Evolutionary conservation across 345 rosid genomes (phyloP).

Genomic region (Salix exigua): DNA sequence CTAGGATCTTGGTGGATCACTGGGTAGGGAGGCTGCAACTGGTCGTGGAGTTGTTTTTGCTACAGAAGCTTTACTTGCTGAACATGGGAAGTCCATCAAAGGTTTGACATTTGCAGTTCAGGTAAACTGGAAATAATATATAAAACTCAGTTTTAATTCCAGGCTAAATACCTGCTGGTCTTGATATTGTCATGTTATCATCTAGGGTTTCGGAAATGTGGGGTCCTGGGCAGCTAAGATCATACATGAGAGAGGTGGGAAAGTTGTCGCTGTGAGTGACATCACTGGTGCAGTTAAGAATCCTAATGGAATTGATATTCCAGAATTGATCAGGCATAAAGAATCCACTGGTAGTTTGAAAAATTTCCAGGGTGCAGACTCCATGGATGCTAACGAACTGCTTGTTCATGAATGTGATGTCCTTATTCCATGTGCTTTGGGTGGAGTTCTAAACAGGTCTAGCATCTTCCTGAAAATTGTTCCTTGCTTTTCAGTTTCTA

Average conservation of each 20-base stretch:
- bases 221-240: slow-evolving; percentile 92
- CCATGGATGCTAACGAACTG: slow-evolving; percentile 57
- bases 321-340: slow-evolving; percentile 56
- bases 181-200: neutral
- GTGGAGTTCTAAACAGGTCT: slow-evolving; percentile 90
- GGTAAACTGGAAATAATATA: slow-evolving; percentile 34
- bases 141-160: neutral
- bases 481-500: neutral
- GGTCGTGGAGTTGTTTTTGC: slow-evolving; percentile 93
- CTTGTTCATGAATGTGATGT: slow-evolving; percentile 94
- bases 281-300: slow-evolving; percentile 88
- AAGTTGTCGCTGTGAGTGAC: slow-evolving; percentile 89
- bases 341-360: slow-evolving; percentile 56
- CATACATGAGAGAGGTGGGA: slow-evolving; percentile 88
- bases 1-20: slow-evolving; percentile 98
- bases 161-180: neutral
- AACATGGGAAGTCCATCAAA: slow-evolving; percentile 67
- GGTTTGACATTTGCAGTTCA: slow-evolving; percentile 87
- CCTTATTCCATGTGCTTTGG: slow-evolving; percentile 92
- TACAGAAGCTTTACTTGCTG: slow-evolving; percentile 87
- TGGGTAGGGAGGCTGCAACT: slow-evolving; percentile 98
- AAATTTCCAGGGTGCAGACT: slow-evolving; percentile 68
- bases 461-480: slow-evolving; percentile 8
- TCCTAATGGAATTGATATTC: slow-evolving; percentile 68
- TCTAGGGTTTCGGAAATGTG: slow-evolving; percentile 94